Percentiles rank a stretch among this genome's conserved stretches.
phyloP scores from a whole-genome alignment of 768 basidiomycete species.

The Boletus huronensis region DNA sequence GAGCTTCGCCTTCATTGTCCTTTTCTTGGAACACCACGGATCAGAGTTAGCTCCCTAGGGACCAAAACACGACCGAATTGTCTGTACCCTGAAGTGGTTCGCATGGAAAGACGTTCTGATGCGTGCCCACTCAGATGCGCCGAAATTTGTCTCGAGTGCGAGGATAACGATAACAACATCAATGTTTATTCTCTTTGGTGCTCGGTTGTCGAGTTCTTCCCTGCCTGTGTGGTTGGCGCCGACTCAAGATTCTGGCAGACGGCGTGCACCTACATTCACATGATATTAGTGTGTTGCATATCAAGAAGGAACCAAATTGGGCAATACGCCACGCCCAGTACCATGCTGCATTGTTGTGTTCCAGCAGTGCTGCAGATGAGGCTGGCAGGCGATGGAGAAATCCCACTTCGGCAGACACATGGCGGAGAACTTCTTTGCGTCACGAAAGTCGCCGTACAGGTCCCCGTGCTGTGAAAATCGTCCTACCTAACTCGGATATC shows the following conservation, averaged over 20 bases:
- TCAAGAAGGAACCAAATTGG: background rate
- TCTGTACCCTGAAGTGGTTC: background rate
- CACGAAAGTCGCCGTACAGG: too few species aligned
- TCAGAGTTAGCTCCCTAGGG: too few species aligned
- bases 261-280: too few species aligned
- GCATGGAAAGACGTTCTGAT: background rate
- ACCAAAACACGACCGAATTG: background rate
- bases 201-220: background rate
- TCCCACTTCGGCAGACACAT: background rate
- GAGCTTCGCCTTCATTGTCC: background rate
- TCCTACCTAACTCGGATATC: too few species aligned
- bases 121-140: background rate
- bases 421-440: too few species aligned
- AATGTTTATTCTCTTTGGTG: background rate
- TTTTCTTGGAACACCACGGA: background rate
- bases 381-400: too few species aligned
- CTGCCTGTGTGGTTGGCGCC: too few species aligned
- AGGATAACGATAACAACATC: background rate
- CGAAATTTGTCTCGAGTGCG: background rate
- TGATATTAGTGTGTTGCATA: too few species aligned
- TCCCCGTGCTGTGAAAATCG: too few species aligned
- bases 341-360: background rate
- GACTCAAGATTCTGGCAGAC: too few species aligned
- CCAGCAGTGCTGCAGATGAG: too few species aligned
- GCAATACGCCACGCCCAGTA: background rate